Evolutionary conservation across 805 yeast species (phyloP).

Genomic region (Yarrowia sp.): DNA sequence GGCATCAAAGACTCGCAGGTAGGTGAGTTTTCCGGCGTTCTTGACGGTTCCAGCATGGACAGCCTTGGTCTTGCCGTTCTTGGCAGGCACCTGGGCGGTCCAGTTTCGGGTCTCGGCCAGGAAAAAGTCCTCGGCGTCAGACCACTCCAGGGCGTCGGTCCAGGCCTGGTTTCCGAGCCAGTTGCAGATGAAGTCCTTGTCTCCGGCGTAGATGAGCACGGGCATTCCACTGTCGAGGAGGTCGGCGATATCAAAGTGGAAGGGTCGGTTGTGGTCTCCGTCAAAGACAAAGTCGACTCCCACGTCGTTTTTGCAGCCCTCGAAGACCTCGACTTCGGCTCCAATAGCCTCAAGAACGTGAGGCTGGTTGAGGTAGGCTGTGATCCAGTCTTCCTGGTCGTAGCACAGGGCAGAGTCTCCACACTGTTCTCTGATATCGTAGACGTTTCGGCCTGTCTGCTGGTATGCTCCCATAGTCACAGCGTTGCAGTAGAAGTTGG

Average conservation of each 20-base stretch:
- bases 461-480: constrained; percentile 62
- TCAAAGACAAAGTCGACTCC: constrained; percentile 76
- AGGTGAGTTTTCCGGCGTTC: constrained; percentile 69
- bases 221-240: constrained; percentile 72
- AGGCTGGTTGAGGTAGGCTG: constrained; percentile 67
- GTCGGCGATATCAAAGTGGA: constrained; percentile 65
- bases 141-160: constrained; percentile 72
- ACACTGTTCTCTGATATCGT: constrained; percentile 56
- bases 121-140: constrained; percentile 52
- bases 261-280: constrained; percentile 93
- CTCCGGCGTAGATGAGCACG: constrained; percentile 89
- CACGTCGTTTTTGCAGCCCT: constrained; percentile 56
- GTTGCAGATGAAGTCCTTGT: constrained; percentile 92
- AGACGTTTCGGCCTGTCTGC: constrained; percentile 57
- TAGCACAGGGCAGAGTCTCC: constrained; percentile 55
- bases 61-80: constrained; percentile 3
- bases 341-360: constrained; percentile 76
- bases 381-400: constrained; percentile 65
- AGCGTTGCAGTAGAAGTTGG: constrained; percentile 72
- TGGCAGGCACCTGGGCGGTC: constrained; percentile 39
- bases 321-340: constrained; percentile 63
- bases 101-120: constrained; percentile 39
- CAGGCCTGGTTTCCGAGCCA: constrained; percentile 94
- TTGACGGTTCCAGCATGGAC: constrained; percentile 67
- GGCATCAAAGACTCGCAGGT: constrained; percentile 79